Percentiles rank a stretch among this genome's conserved stretches.
phyloP scores from a whole-genome alignment of 192 early-diverging fungal genomes.

The Umbelopsis vinacea region DNA sequence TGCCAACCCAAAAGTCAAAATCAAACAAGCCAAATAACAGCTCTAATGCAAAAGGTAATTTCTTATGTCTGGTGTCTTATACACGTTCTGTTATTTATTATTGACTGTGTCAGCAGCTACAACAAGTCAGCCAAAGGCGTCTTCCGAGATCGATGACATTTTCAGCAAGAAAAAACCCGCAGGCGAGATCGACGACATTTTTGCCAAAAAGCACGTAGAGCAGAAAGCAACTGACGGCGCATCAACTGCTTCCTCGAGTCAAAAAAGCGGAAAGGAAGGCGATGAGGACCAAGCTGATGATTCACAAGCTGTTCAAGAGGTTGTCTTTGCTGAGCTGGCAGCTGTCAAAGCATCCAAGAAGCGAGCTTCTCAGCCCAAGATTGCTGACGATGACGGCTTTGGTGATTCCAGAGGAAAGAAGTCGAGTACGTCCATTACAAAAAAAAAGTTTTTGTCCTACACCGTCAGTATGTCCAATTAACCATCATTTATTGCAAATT shows the following conservation, averaged over 20 bases:
- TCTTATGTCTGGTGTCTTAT: not conserved
- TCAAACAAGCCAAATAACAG: too few species aligned
- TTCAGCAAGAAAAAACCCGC: constrained; percentile 24
- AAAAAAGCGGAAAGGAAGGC: constrained; percentile 19
- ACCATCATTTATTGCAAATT: not conserved
- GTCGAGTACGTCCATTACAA: constrained; percentile 25
- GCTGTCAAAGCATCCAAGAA: constrained; percentile 33
- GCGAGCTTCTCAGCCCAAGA: constrained; percentile 1
- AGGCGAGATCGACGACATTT: constrained; percentile 27
- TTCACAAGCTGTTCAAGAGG: not conserved
- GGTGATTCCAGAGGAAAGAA: constrained; percentile 43
- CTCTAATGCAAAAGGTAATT: not conserved
- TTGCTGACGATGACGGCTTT: constrained; percentile 36
- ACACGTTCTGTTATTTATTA: not conserved
- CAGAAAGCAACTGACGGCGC: not conserved
- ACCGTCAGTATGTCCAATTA: too few species aligned
- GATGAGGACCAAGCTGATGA: not conserved
- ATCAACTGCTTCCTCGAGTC: not conserved
- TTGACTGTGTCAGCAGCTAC: not conserved
- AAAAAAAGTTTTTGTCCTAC: not conserved
- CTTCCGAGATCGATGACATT: constrained; percentile 30
- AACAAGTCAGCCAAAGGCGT: not conserved
- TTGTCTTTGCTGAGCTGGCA: constrained; percentile 25
- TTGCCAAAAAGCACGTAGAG: not conserved
- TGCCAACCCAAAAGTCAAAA: too few species aligned